Evolutionary conservation across 345 rosid species (phyloP), one percentile per base, ranked within the genome.

Genomic region (Eucalyptus decipiens): DNA sequence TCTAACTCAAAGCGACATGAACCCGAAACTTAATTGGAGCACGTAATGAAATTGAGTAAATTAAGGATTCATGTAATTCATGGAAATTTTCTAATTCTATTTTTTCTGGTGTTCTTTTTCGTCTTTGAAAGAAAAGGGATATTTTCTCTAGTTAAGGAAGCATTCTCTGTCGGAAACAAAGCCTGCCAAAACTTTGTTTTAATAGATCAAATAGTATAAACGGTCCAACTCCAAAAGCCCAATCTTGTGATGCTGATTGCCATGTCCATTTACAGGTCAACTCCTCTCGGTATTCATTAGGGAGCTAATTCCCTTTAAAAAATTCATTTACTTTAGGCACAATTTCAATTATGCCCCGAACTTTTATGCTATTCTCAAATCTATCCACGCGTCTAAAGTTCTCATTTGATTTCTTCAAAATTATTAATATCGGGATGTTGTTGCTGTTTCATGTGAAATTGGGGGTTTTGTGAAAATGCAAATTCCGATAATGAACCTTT

Each of bases 341-440:
- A 21, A 72, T 72, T 37, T 72, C 14, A 72, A 37, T 72, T 72
- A 19, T 37, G 5, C 26, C 28, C 8, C 1, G 0, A 21, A 72
- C 14, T 72, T 37, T 72, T 11, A 37, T 15, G 2, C 28, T 37
- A 37, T 21, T 37, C 7, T 11, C 28, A 72, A 37, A 37, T 37
- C 5, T 72, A 0, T 3, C 45, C 2, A 19, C 1, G 1, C 8
- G 3, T 37, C 26, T 21, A 18, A 69, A 69, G 40, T 18, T 69
- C 13, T 10, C 45, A 42, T 72, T 4, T 5, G 8, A 6, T 37
- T 72, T 72, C 15, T 72, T 72, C 16, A 19, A 19, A 37, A 19
- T 37, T 72, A 19, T 43, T 43, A 11, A 19, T 7, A 72, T 37
- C 16, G 10, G 2, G 24, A 69, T 21, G 13, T 10, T 18, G 4